These are phyloP conservation scores for Kodamaea derodonti DNA, from an alignment of 1,139 yeast species.

Conservation along the genomic window DNA sequence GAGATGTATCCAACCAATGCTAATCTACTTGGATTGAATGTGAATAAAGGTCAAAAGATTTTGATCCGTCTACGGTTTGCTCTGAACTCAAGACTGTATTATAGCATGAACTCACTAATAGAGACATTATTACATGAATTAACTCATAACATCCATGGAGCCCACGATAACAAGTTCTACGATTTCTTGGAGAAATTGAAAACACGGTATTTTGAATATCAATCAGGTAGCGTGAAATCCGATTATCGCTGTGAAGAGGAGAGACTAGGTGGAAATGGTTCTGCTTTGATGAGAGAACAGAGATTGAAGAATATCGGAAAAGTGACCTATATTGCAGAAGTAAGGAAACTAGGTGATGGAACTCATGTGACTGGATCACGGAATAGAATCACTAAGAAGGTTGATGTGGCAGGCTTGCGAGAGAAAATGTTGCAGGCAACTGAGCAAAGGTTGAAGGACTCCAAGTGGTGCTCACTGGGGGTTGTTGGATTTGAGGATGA, in stretches of 20 bases:
- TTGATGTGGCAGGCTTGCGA: conserved; percentile 27
- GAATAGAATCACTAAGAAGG: conserved; percentile 4
- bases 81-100: conserved; percentile 51
- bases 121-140: conserved; percentile 90
- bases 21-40: conserved; percentile 73
- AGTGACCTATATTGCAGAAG: conserved; percentile 37
- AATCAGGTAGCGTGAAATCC: conserved; percentile 40
- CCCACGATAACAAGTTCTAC: conserved; percentile 76
- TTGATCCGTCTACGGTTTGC: conserved; percentile 66
- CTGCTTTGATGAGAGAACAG: conserved; percentile 31
- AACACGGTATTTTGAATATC: conserved; percentile 53
- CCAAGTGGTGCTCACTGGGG: conserved; percentile 47
- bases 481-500: conserved; percentile 16
- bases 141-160: conserved; percentile 74
- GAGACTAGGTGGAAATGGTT: conserved; percentile 40
- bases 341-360: conserved; percentile 30
- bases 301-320: conserved; percentile 36
- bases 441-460: conserved; percentile 55
- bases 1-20: conserved; percentile 83
- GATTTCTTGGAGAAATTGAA: conserved; percentile 58
- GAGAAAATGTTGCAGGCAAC: conserved; percentile 65
- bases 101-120: conserved; percentile 63
- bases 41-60: conserved; percentile 77
- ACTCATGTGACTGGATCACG: conserved; percentile 3
- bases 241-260: conserved; percentile 51